These are phyloP conservation scores for Trapa incisa DNA, from an alignment of 345 rosid genomes.

Conservation along the genomic window DNA sequence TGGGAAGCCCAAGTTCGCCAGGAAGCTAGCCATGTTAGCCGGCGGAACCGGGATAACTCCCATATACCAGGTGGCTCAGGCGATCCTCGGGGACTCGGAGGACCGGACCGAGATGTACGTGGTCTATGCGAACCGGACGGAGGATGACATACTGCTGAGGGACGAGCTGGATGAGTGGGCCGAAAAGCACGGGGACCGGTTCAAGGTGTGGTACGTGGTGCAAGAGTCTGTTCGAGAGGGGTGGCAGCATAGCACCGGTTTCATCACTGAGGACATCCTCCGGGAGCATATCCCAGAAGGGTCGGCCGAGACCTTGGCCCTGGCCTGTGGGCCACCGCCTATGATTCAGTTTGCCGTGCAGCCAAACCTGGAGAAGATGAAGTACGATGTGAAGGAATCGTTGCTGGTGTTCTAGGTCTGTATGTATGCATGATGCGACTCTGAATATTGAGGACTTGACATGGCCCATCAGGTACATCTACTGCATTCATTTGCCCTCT, in stretches of 20 bases:
- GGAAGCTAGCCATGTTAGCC: slow-evolving; percentile 72
- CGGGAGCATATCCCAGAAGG: slow-evolving; percentile 60
- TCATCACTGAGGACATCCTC: slow-evolving; percentile 50
- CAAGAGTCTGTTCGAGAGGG: slow-evolving; percentile 41
- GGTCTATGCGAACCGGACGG: slow-evolving; percentile 81
- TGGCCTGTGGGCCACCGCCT: slow-evolving; percentile 93
- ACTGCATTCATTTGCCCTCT: neutral
- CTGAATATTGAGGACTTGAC: too few relatives aligned
- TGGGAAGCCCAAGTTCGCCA: slow-evolving; percentile 64
- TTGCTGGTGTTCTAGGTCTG: slow-evolving; percentile 43
- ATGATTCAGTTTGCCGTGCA: slow-evolving; percentile 92
- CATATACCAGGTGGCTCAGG: slow-evolving; percentile 65
- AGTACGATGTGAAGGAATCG: slow-evolving; percentile 51
- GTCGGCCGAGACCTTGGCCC: slow-evolving; percentile 40
- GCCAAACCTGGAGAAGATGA: slow-evolving; percentile 90
- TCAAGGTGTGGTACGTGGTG: slow-evolving; percentile 86
- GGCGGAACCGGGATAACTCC: slow-evolving; percentile 98
- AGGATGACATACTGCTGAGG: slow-evolving; percentile 64
- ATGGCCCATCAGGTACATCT: too few relatives aligned
- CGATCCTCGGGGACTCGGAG: slow-evolving; percentile 60
- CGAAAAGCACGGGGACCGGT: slow-evolving; percentile 33
- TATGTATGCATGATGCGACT: too few relatives aligned
- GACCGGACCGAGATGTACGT: slow-evolving; percentile 70
- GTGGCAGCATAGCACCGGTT: slow-evolving; percentile 74
- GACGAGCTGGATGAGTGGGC: slow-evolving; percentile 89